Evolutionary conservation across 2,329 filamentous ascomycete genomes (phyloP), one percentile per base, ranked within the genome.

Genomic region (Lecanosticta acicola): DNA sequence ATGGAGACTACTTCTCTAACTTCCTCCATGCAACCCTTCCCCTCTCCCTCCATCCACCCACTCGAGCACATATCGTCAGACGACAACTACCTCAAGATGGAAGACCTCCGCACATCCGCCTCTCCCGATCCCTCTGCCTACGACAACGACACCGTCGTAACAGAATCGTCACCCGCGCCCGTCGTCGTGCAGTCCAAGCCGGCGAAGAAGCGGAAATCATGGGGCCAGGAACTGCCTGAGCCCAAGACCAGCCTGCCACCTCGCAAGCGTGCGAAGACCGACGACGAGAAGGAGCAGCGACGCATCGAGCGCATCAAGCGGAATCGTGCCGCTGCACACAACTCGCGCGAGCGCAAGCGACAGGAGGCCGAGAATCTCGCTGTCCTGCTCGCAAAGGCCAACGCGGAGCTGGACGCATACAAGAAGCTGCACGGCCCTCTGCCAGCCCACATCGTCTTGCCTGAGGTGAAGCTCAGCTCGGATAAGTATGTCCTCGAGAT

Each of bases 221-320:
- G 93, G 93, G 93, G 93, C 40, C 93, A 98, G 70, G 87, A 94
- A 66, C 81, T 97, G 33, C 93, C 93, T 14, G 87, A 94, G 64
- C 93, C 93, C 35, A 97, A 96, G 78, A 97, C 93, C 24, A 94
- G 91, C 64, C 81, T 97, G 5, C 91, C 91, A 50, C 91, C 91
- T 32, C 84, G 90, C 57, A 98, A 98, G 80, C 88, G 93, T 52
- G 93, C 93, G 59, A 98, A 97, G 79, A 98, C 93, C 2, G 91
- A 94, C 61, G 93, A 96, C 63, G 93, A 98, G 71, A 98, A 98
- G 73, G 93, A 97, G 71, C 93, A 98, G 70, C 85, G 93, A 36
- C 86, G 93, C 51, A 94, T 97, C 45, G 93, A 98, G 74, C 87
- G 93, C 52, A 93, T 98, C 55, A 87, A 97, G 59, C 85, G 93